Percentiles rank a stretch among this genome's conserved stretches.
phyloP scores from a whole-genome alignment of 345 rosid species.

The Populus deltoides region DNA sequence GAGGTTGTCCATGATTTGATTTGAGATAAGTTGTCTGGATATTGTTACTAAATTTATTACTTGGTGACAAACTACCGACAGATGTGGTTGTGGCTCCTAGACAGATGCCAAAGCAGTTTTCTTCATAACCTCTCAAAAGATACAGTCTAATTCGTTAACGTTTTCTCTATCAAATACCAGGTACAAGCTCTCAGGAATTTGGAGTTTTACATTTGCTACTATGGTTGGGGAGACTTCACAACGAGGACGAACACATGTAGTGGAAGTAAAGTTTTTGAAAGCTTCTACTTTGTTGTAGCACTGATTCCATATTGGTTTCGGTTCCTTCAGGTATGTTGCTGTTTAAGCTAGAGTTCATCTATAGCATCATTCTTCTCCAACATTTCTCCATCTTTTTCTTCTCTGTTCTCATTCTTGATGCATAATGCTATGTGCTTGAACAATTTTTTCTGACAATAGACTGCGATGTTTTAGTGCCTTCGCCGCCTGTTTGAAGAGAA shows the following conservation, averaged over 20 bases:
- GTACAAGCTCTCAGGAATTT: conserved; percentile 59
- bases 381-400: too few species aligned
- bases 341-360: neutral
- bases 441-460: neutral
- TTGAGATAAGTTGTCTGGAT: too few species aligned
- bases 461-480: conserved; percentile 42
- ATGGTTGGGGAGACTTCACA: conserved; percentile 58
- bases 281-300: conserved; percentile 48
- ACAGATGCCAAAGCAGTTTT: too few species aligned
- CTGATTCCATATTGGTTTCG: conserved; percentile 74
- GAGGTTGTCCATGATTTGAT: too few species aligned
- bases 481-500: conserved; percentile 61
- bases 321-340: conserved; percentile 54
- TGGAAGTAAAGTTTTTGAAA: conserved; percentile 39
- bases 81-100: too few species aligned
- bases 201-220: conserved; percentile 59
- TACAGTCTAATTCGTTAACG: neutral
- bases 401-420: neutral
- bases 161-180: conserved; percentile 11
- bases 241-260: conserved; percentile 48
- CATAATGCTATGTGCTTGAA: too few species aligned
- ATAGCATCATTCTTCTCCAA: neutral
- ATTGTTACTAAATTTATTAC: too few species aligned
- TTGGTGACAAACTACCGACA: too few species aligned
- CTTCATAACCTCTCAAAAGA: too few species aligned